Percentiles rank a stretch among this genome's conserved stretches.
These are phyloP conservation scores for Coemansia sp. DNA, from an alignment of 192 early-diverging fungal species.

Conservation along the genomic window DNA sequence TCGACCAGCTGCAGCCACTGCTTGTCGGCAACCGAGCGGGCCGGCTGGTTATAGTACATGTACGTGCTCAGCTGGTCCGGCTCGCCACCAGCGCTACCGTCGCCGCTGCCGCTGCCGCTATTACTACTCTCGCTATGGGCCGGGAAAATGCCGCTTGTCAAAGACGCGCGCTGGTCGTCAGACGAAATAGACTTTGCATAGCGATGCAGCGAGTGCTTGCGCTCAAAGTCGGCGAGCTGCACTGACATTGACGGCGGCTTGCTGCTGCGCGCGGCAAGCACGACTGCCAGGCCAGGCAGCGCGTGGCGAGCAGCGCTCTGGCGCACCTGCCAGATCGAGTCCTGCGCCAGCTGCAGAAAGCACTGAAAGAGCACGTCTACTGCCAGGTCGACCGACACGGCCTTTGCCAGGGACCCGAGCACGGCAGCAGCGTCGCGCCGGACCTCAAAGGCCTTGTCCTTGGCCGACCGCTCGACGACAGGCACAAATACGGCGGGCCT, in stretches of 20 bases:
- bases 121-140: neutral
- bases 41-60: conserved; percentile 23
- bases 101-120: too few relatives aligned
- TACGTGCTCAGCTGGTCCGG: conserved; percentile 13
- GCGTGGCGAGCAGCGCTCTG: conserved; percentile 50
- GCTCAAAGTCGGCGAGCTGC: conserved; percentile 11
- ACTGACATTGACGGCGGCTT: neutral
- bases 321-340: conserved; percentile 52
- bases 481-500: conserved; percentile 54
- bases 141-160: neutral
- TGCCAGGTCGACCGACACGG: conserved; percentile 46
- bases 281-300: conserved; percentile 47
- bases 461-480: conserved; percentile 44
- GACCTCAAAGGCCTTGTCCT: conserved; percentile 46
- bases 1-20: conserved; percentile 52
- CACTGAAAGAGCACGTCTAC: conserved; percentile 45
- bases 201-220: conserved; percentile 28
- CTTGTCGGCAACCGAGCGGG: conserved; percentile 34
- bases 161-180: neutral
- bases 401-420: conserved; percentile 44
- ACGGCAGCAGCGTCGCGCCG: conserved; percentile 52
- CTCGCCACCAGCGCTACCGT: neutral
- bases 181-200: conserved; percentile 13
- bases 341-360: conserved; percentile 37
- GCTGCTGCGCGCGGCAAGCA: conserved; percentile 27